Evolutionary conservation across 768 basidiomycete genomes (phyloP), one percentile per base, ranked within the genome.

Genomic region (Cystofilobasidium capitatum): DNA sequence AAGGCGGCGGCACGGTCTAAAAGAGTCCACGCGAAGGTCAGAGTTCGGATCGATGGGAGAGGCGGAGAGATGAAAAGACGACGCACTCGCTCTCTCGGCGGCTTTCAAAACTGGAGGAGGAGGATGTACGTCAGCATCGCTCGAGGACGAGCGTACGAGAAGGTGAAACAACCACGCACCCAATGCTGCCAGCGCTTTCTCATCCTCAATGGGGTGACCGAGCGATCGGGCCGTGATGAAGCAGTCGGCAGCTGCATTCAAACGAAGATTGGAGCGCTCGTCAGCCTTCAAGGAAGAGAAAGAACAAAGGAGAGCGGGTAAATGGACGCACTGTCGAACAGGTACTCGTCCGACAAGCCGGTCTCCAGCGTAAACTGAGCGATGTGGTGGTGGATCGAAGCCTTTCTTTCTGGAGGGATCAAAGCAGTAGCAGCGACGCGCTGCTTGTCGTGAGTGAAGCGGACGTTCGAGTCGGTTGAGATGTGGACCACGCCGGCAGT

Each of bases 381-480:
- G 24, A 61, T 61, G 44, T 45, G 59, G 26, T 42, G 44, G 24
- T 61, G 59, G 17, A 45, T 42, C 12, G n/a, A 10, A 6, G 59
- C 59, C 39, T 42, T 61, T 8, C 44, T 20, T 6, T n/a, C 17
- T 24, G 3, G 1, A 35, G 37, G 39, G 44, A 31, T 42, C 22
- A 61, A 26, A 9, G 37, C 4, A 5, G 59, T 39, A 20, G 7
- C 31, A 14, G 39, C 44, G 24, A 29, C 40, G 3, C 44, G 59
- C 24, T 61, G 59, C 20, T 58, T 58, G 40, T 67, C 66, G 49
- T 67, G 66, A 36, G 47, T 12, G 42, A 62, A 67, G n/a, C 66
- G 59, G 20, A 67, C 66, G 4, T 31, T 61, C 7, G n/a, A 14
- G 17, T 57, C 66, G 22, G 20, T 10, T 10, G 36, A n/a, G 22